phyloP scores from a whole-genome alignment of 78 protist genomes.

The Trichosphaerium sp. region DNA sequence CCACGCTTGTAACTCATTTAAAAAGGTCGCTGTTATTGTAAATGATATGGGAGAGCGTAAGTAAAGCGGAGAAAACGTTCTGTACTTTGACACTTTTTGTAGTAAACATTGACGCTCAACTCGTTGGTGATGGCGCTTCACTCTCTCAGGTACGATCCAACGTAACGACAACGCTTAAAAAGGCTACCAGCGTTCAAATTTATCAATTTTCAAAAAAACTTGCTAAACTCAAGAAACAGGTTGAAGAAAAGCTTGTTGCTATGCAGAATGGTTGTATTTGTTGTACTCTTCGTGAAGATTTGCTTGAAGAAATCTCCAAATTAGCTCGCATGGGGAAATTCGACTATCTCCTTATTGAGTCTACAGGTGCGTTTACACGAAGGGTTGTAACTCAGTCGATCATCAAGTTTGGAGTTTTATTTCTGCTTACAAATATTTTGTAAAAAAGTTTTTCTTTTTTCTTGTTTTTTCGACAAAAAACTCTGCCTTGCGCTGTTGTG shows the following conservation, averaged over 20 bases:
- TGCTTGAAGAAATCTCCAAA: slow-evolving; percentile 49
- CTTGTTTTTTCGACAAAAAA: background rate
- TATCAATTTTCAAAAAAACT: background rate
- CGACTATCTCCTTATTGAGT: slow-evolving; percentile 40
- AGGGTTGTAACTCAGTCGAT: slow-evolving; percentile 20
- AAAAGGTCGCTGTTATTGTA: slow-evolving; percentile 51
- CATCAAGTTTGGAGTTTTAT: too few species aligned
- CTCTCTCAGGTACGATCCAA: background rate
- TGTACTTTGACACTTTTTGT: too few species aligned
- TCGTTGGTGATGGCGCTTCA: slow-evolving; percentile 26
- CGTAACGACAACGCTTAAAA: background rate
- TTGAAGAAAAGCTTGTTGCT: slow-evolving; percentile 57
- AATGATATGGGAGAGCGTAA: too few species aligned
- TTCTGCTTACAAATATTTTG: background rate
- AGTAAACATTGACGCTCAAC: slow-evolving; percentile 77
- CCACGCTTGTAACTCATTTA: slow-evolving; percentile 58
- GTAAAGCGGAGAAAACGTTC: slow-evolving; percentile 59
- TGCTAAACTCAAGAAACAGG: background rate
- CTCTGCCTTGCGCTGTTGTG: background rate
- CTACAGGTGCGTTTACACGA: background rate
- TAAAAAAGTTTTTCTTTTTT: background rate
- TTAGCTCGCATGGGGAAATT: slow-evolving; percentile 24
- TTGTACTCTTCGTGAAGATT: slow-evolving; percentile 70
- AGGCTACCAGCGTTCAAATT: background rate
- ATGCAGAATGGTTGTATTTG: slow-evolving; percentile 57